These are phyloP conservation scores for Euryodendron excelsum DNA, from an alignment of 148 eudicot genomes.

Conservation along the genomic window DNA sequence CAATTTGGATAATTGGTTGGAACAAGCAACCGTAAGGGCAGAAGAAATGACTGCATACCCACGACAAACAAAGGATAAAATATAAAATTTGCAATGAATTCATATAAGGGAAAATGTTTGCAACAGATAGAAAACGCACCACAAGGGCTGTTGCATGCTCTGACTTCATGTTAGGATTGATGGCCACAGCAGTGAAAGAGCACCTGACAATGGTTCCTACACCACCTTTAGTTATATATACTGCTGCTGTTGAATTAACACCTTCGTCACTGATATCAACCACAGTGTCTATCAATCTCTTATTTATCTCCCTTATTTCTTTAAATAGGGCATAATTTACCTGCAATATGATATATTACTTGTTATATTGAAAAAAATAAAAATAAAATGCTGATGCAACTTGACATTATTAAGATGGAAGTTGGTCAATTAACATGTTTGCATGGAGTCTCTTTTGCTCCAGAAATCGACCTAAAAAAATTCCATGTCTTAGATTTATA, in stretches of 20 bases:
- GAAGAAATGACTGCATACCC: slow-evolving; percentile 66
- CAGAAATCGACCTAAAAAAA: no score
- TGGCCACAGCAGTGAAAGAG: slow-evolving; percentile 62
- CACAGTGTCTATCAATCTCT: slow-evolving; percentile 71
- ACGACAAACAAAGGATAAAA: background rate
- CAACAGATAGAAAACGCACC: slow-evolving; percentile 64
- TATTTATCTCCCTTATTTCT: slow-evolving; percentile 78
- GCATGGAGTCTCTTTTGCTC: no score
- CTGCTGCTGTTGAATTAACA: slow-evolving; percentile 40
- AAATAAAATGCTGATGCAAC: no score
- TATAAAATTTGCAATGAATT: background rate
- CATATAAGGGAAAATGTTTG: background rate
- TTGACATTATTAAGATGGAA: no score
- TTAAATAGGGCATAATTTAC: slow-evolving; percentile 58
- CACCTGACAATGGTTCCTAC: slow-evolving; percentile 71
- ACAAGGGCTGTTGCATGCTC: slow-evolving; percentile 60
- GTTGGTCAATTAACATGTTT: no score
- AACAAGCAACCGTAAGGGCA: slow-evolving; percentile 70
- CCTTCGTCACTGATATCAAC: slow-evolving; percentile 57
- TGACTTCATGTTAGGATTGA: slow-evolving; percentile 61
- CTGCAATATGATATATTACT: slow-evolving; percentile 35
- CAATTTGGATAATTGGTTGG: slow-evolving; percentile 82
- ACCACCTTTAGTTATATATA: slow-evolving; percentile 43
- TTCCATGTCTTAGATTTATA: no score
- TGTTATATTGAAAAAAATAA: background rate